Evolutionary conservation across 192 early-diverging fungal species (phyloP).

Genomic region (Hyaloraphidium curvatum): DNA sequence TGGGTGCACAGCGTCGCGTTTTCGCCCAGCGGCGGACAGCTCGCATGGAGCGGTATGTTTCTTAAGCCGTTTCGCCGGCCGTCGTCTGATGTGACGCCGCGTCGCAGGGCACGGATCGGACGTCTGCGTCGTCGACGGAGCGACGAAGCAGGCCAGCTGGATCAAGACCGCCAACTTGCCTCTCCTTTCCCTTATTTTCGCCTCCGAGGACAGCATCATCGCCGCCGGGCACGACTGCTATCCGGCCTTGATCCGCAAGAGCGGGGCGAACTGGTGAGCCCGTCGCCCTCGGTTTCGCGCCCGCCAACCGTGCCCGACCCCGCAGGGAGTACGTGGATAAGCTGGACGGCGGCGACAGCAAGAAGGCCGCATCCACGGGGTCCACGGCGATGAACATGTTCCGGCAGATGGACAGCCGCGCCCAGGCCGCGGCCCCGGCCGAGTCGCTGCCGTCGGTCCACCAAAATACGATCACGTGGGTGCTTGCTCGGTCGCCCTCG

Average conservation of each 20-base stretch:
- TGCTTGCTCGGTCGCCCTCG: slow-evolving; percentile 4
- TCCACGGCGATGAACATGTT: slow-evolving; percentile 67
- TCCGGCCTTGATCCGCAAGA: slow-evolving; percentile 53
- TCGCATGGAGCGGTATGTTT: slow-evolving; percentile 54
- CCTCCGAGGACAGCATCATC: slow-evolving; percentile 53
- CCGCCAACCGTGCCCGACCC: background rate
- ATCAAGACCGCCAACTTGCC: slow-evolving; percentile 51
- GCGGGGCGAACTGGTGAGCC: slow-evolving; percentile 35
- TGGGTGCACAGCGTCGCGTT: slow-evolving; percentile 90
- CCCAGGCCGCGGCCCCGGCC: slow-evolving; percentile 29
- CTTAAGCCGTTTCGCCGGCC: no score
- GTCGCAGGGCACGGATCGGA: slow-evolving; percentile 59
- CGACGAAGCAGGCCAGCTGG: slow-evolving; percentile 30
- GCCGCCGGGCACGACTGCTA: slow-evolving; percentile 87
- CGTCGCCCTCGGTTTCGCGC: background rate
- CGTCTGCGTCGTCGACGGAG: slow-evolving; percentile 54
- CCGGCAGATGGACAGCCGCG: slow-evolving; percentile 78
- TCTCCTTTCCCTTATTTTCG: slow-evolving; percentile 55
- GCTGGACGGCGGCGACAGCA: slow-evolving; percentile 63
- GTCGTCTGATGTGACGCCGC: background rate
- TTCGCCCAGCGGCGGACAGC: slow-evolving; percentile 63
- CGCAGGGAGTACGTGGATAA: slow-evolving; percentile 33
- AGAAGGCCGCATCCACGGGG: slow-evolving; percentile 22
- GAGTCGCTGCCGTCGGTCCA: slow-evolving; percentile 68
- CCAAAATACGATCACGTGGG: slow-evolving; percentile 90